These are phyloP conservation scores for Xylaria multiplex DNA, from an alignment of 2,329 filamentous ascomycete genomes.

Conservation along the genomic window DNA sequence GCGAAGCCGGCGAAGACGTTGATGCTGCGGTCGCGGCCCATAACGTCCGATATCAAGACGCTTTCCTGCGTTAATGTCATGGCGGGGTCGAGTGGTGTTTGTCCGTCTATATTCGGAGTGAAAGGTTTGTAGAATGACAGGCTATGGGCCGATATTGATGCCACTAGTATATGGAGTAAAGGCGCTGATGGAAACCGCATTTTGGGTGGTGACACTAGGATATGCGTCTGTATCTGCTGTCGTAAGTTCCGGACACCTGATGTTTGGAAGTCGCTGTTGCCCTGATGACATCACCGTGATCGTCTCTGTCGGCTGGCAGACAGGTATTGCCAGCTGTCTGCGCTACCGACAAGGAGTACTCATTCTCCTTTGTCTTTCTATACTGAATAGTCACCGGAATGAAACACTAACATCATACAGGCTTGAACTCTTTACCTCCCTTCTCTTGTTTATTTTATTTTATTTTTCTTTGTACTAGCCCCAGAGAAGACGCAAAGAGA, in stretches of 20 bases:
- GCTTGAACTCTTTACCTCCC: too few relatives aligned
- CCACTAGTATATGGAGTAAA: constrained; percentile 35
- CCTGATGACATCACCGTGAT: constrained; percentile 27
- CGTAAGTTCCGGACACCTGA: neutral
- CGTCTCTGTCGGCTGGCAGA: neutral
- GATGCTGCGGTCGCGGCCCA: constrained; percentile 80
- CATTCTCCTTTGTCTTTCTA: too few relatives aligned
- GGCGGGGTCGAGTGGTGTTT: constrained; percentile 47
- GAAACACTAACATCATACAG: too few relatives aligned
- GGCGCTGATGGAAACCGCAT: constrained; percentile 39
- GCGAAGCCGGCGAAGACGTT: constrained; percentile 86
- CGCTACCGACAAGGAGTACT: too few relatives aligned
- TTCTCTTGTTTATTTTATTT: too few relatives aligned
- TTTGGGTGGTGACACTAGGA: constrained; percentile 15
- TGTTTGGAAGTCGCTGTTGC: constrained; percentile 15
- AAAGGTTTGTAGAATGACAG: constrained; percentile 41
- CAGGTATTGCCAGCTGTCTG: constrained; percentile 6
- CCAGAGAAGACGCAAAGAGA: too few relatives aligned
- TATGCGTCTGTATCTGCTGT: neutral
- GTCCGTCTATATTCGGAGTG: constrained; percentile 38
- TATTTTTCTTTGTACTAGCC: too few relatives aligned
- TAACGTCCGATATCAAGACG: constrained; percentile 83
- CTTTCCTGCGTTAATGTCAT: constrained; percentile 51
- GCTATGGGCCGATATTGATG: constrained; percentile 39
- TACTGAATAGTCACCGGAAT: too few relatives aligned